Evolutionary conservation across 2,329 filamentous ascomycete species (phyloP), one percentile per base, ranked within the genome.

Genomic region (Xylaria sp.): DNA sequence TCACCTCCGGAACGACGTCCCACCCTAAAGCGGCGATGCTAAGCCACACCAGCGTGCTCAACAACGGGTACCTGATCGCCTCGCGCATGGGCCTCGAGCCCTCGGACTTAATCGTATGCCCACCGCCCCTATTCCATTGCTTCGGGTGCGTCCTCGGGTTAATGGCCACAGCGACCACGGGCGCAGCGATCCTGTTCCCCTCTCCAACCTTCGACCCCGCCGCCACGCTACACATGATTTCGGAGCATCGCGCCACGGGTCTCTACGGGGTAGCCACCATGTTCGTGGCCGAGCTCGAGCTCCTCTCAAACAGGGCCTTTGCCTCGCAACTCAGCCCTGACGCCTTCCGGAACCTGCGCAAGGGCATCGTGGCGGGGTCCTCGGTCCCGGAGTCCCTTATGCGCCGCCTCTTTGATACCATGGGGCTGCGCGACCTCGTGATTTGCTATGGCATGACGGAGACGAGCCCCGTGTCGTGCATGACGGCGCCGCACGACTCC

Each of bases 381-480:
- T 91, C 88, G n/a, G 89, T 98, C 1, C 94, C 95, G 0, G 87
- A 89, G 19, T 85, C 91, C 56, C 82, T 97, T 28, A 96, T 96
- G 92, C 83, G 84, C 17, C 87, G 86, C 63, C 79, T 98, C 6
- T 90, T 94, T 75, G 83, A 83, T 23, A 83, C 80, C 1, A 81
- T 98, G 8, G 95, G 95, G 51, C 80, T 98, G 17, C 86, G 84
- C 0, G 91, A 96, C 59, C 79, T 98, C 21, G 94, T 94, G 0
- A 97, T 97, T 67, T 97, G 94, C 81, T 98, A 97, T 76, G 94
- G 94, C 64, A 96, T 96, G 93, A 97, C 94, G 1, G 94, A 97
- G 78, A 97, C 94, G 1, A 85, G 83, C 51, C 90, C 90, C 42
- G 90, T 92, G 71, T 82, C 86, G 81, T 87, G 86, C 67, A 97